Evolutionary conservation across 2,329 filamentous ascomycete genomes (phyloP), one percentile per base, ranked within the genome.

Genomic region (Aureobasidium sp.): DNA sequence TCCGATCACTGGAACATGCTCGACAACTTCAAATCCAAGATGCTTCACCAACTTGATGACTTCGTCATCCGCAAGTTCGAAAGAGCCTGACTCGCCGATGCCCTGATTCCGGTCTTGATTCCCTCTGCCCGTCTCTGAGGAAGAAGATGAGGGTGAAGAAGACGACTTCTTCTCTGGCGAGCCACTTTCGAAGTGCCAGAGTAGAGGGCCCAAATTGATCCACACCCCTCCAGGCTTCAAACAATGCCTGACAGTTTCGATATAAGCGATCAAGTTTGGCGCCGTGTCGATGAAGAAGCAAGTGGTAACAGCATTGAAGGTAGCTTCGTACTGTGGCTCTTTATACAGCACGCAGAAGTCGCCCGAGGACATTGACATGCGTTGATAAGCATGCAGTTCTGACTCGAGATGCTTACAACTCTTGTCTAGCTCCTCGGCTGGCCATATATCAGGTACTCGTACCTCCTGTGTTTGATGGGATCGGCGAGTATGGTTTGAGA

Each of bases 281-380:
- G 93, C 93, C 1, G 93, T 98, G 67, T 98, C 94, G 55, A 98
- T 85, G 73, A 98, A 98, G 72, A 97, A 98, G 10, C 95, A 87
- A 2, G 86, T 88, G 0, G 88, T 83, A 2, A 97, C 88, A 1
- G 85, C 90, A 63, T 96, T 84, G 67, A 90, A 97, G 0, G 68
- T 63, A 0, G 76, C 77, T 7, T 71, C 68, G 61, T 87, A 80
- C 0, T 79, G 77, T 1, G 79, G 74, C 55, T 84, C 76, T 22
- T 77, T 79, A 67, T 98, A 98, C 1, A 90, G 70, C n/a, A 89
- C 85, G 54, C 94, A 79, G 64, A 98, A 98, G 66, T 98, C 93
- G 3, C 89, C 90, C 0, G 90, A 87, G 19, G 85, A 85, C 91
- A 98, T 97, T 64, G 82, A 83, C 89, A 98, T 95, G 29, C 81